Evolutionary conservation across 352 stramenopile species (phyloP).

Genomic region (Globisporangium echinulatum): DNA sequence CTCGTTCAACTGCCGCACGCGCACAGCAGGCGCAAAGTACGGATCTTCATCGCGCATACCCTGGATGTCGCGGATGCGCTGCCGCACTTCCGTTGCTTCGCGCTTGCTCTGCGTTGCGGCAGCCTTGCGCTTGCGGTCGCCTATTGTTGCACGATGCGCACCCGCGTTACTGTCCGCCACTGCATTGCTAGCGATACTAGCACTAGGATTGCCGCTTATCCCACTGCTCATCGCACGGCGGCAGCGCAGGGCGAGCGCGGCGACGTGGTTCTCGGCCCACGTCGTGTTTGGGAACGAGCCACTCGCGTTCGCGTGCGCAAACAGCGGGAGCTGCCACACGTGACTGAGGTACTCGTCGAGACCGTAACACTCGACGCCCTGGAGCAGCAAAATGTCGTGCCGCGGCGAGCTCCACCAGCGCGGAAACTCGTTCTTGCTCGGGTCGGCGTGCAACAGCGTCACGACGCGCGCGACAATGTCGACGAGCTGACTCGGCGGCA

Average conservation of each 20-base stretch:
- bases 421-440: conserved; percentile 28
- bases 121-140: conserved; percentile 1
- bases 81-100: conserved; percentile 23
- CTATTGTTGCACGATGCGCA: background rate
- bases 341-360: conserved; percentile 60
- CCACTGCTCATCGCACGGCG: conserved; percentile 16
- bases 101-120: conserved; percentile 7
- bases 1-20: conserved; percentile 39
- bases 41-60: conserved; percentile 67
- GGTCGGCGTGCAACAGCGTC: conserved; percentile 15
- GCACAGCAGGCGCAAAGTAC: conserved; percentile 26
- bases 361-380: conserved; percentile 79
- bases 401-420: conserved; percentile 69
- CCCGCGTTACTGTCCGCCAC: background rate
- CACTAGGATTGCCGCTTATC: background rate
- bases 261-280: conserved; percentile 81
- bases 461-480: conserved; percentile 52
- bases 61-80: conserved; percentile 55
- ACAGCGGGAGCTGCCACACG: conserved; percentile 66
- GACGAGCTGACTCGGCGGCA: conserved; percentile 55
- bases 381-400: conserved; percentile 75
- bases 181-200: no score
- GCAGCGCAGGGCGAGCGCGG: conserved; percentile 26
- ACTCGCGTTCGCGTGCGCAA: conserved; percentile 33
- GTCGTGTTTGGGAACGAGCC: conserved; percentile 41